A percentile compares a stretch with the other conserved stretches of the same genome.
Conservation (phyloP, 1,284 basidiomycete genomes). For the Moniliophthora roreri region DNA sequence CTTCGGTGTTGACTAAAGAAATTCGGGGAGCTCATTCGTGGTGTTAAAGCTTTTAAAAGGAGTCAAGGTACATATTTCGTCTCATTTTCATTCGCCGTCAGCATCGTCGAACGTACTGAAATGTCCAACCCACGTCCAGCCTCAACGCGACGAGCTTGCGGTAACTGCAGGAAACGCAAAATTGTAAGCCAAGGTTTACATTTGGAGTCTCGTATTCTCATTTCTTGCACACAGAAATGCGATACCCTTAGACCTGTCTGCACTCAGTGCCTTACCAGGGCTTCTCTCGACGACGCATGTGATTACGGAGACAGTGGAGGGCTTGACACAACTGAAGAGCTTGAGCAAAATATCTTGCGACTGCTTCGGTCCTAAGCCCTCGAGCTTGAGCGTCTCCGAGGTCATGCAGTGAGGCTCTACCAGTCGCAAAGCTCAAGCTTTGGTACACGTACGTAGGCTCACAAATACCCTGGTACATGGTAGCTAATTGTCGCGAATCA, state of each 20-base stretch:
- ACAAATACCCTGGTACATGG: background rate
- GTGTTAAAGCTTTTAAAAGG: no score
- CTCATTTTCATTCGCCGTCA: no score
- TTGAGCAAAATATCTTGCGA: constrained; percentile 39
- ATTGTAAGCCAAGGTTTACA: constrained; percentile 22
- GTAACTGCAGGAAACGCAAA: constrained; percentile 30
- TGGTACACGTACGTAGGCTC: background rate
- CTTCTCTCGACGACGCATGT: constrained; percentile 34
- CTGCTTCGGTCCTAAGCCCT: no score
- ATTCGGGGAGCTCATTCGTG: no score
- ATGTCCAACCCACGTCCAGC: no score
- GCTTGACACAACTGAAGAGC: constrained; percentile 33
- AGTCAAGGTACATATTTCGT: no score
- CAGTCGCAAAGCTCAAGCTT: constrained; percentile 11
- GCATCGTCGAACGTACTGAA: no score
- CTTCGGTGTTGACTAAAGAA: no score
- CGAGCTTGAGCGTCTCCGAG: constrained; percentile 29
- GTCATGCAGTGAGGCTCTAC: constrained; percentile 15
- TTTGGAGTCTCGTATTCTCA: background rate
- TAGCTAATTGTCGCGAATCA: no score
- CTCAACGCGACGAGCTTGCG: constrained; percentile 5
- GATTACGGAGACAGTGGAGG: constrained; percentile 34
- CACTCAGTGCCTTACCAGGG: constrained; percentile 32
- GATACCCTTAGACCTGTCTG: constrained; percentile 38
- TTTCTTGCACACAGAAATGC: constrained; percentile 30